These are phyloP conservation scores for Prunus yedoensis DNA, from an alignment of 331 rosid species.

Conservation along the genomic window DNA sequence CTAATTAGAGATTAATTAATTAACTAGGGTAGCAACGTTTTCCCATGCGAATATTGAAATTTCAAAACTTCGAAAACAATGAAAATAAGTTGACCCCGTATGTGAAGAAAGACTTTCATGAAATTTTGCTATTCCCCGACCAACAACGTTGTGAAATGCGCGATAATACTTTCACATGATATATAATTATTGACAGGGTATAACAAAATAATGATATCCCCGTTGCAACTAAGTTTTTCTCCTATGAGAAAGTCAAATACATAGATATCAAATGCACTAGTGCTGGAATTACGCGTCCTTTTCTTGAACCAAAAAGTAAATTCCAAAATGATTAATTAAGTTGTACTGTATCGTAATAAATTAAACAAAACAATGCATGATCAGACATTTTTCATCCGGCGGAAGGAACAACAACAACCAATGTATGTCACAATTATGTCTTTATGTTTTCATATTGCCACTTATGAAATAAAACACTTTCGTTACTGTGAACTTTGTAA, in stretches of 20 bases:
- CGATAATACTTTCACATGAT: too few relatives aligned
- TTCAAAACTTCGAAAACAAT: slow-evolving; percentile 3
- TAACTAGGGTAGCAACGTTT: neutral
- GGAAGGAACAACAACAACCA: neutral
- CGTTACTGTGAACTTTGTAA: neutral
- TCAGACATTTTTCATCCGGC: neutral
- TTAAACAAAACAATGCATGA: neutral
- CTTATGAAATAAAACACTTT: neutral
- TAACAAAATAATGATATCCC: too few relatives aligned
- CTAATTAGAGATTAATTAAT: neutral
- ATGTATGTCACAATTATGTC: too few relatives aligned
- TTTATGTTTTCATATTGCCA: neutral
- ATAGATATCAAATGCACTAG: neutral
- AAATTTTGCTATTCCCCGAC: too few relatives aligned
- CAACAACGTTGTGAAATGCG: too few relatives aligned
- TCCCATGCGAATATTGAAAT: neutral
- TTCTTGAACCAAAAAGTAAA: neutral
- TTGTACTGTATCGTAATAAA: neutral
- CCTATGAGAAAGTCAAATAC: neutral
- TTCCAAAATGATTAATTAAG: neutral
- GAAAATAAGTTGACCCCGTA: neutral
- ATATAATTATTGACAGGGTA: too few relatives aligned
- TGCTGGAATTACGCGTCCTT: slow-evolving; percentile 20
- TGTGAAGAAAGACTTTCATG: too few relatives aligned
- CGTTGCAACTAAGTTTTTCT: too few relatives aligned